Percentiles rank a stretch among this genome's conserved stretches.
phyloP scores from a whole-genome alignment of 495 filamentous ascomycete genomes.

The Glarea lozoyensis region DNA sequence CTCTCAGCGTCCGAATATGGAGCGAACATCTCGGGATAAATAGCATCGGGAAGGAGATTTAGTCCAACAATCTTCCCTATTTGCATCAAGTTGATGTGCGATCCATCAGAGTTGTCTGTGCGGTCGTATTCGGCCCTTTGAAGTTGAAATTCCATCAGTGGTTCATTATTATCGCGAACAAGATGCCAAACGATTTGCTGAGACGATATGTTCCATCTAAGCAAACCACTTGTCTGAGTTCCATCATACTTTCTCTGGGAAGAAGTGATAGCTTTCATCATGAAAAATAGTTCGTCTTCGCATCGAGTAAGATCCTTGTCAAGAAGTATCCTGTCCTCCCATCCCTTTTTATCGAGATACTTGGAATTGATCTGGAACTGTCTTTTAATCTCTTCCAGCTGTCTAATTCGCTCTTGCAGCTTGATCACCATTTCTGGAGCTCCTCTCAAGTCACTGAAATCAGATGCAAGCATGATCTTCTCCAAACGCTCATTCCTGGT shows the following conservation, averaged over 20 bases:
- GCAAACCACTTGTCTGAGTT: conserved; percentile 62
- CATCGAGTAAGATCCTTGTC: conserved; percentile 82
- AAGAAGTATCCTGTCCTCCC: conserved; percentile 77
- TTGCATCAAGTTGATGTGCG: conserved; percentile 85
- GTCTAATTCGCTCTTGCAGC: conserved; percentile 84
- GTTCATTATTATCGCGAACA: conserved; percentile 73
- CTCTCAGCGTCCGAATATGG: conserved; percentile 65
- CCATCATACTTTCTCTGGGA: conserved; percentile 83
- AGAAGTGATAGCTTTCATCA: conserved; percentile 99
- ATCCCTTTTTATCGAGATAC: conserved; percentile 79
- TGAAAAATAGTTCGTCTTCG: conserved; percentile 97
- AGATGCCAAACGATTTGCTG: conserved; percentile 96
- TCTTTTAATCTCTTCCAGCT: conserved; percentile 93
- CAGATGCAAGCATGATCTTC: conserved; percentile 98
- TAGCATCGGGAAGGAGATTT: conserved; percentile 80
- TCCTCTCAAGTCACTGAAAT: conserved; percentile 94
- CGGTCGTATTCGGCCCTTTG: conserved; percentile 84
- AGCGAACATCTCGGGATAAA: conserved; percentile 92
- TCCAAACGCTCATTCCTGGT: conserved; percentile 86
- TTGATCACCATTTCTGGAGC: conserved; percentile 89
- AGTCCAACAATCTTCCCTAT: conserved; percentile 75
- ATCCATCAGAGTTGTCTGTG: conserved; percentile 92
- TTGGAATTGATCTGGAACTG: conserved; percentile 90
- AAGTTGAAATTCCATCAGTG: conserved; percentile 89
- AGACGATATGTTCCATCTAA: conserved; percentile 84